Evolutionary conservation across 805 yeast species (phyloP).

Genomic region (Candida incommunis): DNA sequence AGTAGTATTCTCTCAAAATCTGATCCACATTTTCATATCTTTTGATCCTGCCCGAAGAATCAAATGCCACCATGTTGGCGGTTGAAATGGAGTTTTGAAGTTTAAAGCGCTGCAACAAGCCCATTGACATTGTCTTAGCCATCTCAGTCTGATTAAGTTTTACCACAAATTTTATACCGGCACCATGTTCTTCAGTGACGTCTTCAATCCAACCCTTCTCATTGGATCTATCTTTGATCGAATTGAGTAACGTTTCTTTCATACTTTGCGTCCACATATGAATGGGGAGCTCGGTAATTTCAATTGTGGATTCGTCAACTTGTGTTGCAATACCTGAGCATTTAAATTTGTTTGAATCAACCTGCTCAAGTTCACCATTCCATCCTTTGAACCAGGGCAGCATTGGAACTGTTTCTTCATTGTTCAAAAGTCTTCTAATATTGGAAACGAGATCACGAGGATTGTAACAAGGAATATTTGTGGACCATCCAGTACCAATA

Average conservation of each 20-base stretch:
- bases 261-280: conserved; percentile 84
- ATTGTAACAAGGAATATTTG: conserved; percentile 79
- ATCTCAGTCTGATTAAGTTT: conserved; percentile 68
- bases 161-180: conserved; percentile 64
- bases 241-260: conserved; percentile 70
- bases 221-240: conserved; percentile 50
- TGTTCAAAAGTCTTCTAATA: conserved; percentile 56
- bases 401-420: conserved; percentile 58
- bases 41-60: conserved; percentile 73
- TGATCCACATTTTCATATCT: conserved; percentile 65
- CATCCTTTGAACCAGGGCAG: conserved; percentile 93
- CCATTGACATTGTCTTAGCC: conserved; percentile 60
- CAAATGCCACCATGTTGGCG: conserved; percentile 92
- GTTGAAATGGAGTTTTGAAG: conserved; percentile 52
- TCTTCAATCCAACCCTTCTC: conserved; percentile 68
- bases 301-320: conserved; percentile 63
- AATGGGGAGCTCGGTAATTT: conserved; percentile 85
- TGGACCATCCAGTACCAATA: conserved; percentile 98
- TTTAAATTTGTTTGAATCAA: conserved; percentile 48
- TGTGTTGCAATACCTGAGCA: conserved; percentile 73
- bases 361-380: conserved; percentile 66
- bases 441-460: conserved; percentile 73
- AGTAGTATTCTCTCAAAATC: conserved; percentile 72
- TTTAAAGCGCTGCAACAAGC: conserved; percentile 75
- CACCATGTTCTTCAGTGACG: conserved; percentile 86